Evolutionary conservation across 2,329 filamentous ascomycete genomes (phyloP).

Genomic region (Aspergillus proliferans): DNA sequence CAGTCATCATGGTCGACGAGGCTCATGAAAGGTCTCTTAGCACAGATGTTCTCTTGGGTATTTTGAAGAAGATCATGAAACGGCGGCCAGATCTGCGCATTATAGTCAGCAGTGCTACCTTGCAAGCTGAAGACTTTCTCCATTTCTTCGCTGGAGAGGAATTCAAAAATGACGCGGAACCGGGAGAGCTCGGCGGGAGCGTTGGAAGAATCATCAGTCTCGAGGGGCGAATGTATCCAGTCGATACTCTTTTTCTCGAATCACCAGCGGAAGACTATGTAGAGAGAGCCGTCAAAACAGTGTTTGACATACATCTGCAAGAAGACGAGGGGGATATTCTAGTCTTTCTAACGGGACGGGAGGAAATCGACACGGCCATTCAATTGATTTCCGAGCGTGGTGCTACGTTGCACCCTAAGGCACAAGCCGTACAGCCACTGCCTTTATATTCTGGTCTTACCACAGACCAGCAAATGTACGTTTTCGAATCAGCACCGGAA

Average conservation of each 20-base stretch:
- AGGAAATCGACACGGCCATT: constrained; percentile 83
- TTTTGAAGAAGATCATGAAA: constrained; percentile 83
- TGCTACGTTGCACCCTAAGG: constrained; percentile 54
- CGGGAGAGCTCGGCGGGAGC: constrained; percentile 32
- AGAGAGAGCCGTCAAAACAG: constrained; percentile 71
- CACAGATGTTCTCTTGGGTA: constrained; percentile 81
- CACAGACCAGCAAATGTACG: constrained; percentile 88
- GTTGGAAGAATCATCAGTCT: constrained; percentile 68
- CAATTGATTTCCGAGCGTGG: constrained; percentile 70
- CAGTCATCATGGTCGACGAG: constrained; percentile 95
- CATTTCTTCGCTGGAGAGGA: constrained; percentile 62
- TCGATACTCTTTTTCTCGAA: constrained; percentile 77
- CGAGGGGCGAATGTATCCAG: constrained; percentile 81
- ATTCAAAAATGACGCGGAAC: constrained; percentile 29
- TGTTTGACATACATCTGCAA: constrained; percentile 78
- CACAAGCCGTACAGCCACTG: constrained; percentile 59
- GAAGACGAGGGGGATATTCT: constrained; percentile 82
- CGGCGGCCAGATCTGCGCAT: constrained; percentile 76
- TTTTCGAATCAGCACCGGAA: constrained; percentile 77
- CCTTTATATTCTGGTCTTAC: constrained; percentile 85
- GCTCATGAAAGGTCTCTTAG: constrained; percentile 91
- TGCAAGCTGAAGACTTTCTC: constrained; percentile 82
- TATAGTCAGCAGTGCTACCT: constrained; percentile 85
- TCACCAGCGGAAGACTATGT: constrained; percentile 78
- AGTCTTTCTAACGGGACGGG: constrained; percentile 83